Evolutionary conservation across 352 stramenopile species (phyloP), one percentile per base, ranked within the genome.

Genomic region (Phytophthora constricta): DNA sequence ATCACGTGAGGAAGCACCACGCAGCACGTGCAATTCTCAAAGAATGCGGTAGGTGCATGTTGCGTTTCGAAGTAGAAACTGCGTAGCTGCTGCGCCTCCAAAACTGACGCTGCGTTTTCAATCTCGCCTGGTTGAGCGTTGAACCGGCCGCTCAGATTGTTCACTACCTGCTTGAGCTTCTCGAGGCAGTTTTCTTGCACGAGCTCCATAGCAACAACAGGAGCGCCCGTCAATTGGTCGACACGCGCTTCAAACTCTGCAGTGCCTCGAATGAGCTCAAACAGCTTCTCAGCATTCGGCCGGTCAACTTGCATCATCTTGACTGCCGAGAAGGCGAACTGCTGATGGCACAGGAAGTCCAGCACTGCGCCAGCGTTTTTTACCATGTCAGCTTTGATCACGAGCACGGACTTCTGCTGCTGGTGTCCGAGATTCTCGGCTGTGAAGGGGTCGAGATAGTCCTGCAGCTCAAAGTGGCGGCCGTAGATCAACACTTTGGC

Each of bases 1-100:
- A 98, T 76, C n/a, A 95, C 87, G 62, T 98, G 96, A 5, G 93
- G 95, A 51, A 97, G 86, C 7, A 98, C 86, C 4, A 98, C 84
- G 45, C 91, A 97, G 67, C 90, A 98, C 1, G 93, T 98, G 61
- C 91, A 98, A 74, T 87, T 90, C 53, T 96, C 84, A 31, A 92
- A 92, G 0, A 76, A 91, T 2, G 91, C 91, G 0, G 91, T 97
- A 11, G 71, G 41, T 9, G 56, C 52, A n/a, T 91, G 82, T 11
- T 43, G 58, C 1, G 71, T 81, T 55, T 90, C 77, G 34, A 90
- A 86, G 69, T 87, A 90, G 52, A 90, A 90, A 49, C 78, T 72
- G 20, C 73, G 77, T 22, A 86, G 73, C 20, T 80, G 76, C 61
- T 93, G 80, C 10, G 75, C 68, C 16, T 93, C 83, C 5, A 88